Conservation (phyloP, 2,329 filamentous ascomycete species). For the Exophiala dermatitidis region DNA sequence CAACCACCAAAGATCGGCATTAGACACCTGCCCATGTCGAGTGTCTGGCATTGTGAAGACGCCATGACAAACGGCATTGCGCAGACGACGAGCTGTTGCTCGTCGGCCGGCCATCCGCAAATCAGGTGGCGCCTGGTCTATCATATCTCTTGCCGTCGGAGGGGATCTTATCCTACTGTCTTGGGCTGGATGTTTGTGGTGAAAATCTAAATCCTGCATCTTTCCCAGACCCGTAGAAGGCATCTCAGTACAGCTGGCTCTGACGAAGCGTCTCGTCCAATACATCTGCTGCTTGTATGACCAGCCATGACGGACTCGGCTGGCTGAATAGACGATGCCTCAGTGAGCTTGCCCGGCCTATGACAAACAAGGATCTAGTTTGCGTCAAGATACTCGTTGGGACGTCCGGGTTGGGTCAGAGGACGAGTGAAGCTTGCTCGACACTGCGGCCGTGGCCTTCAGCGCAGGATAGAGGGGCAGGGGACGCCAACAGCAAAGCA, state of each 20-base stretch:
- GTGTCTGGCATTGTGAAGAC: background rate
- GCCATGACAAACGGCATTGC: background rate
- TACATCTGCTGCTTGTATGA: background rate
- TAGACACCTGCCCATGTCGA: background rate
- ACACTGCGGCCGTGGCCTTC: background rate
- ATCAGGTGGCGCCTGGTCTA: background rate
- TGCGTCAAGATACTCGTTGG: background rate
- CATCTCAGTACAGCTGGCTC: background rate
- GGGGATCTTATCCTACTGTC: background rate
- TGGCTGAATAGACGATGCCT: background rate
- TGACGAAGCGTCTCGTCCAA: background rate
- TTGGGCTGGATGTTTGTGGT: background rate
- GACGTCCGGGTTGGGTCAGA: background rate
- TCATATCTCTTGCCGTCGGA: background rate
- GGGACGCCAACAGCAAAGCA: background rate
- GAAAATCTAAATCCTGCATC: background rate
- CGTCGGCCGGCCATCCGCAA: background rate
- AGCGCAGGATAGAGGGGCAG: background rate
- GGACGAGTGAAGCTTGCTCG: background rate
- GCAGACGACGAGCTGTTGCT: background rate
- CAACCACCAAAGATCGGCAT: background rate
- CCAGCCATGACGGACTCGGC: background rate
- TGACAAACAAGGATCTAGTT: background rate
- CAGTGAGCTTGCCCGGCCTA: background rate
- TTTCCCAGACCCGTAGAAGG: background rate